Conservation (phyloP, 768 basidiomycete species). For the Hirschioporus abietinus region DNA sequence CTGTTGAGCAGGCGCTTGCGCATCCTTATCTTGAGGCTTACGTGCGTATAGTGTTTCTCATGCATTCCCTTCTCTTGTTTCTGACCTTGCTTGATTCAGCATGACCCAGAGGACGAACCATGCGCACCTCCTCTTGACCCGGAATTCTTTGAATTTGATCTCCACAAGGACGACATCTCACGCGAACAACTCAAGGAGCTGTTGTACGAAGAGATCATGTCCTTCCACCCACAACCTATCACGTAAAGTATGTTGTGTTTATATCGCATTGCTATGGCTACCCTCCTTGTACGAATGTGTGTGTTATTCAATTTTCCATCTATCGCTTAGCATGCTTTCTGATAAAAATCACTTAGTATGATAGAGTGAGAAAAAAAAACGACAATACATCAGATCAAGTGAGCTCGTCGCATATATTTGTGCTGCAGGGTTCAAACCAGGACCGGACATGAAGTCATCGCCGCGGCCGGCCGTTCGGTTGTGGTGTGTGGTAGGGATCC, state of each 20-base stretch:
- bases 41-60: slow-evolving; percentile 37
- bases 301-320: neutral
- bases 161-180: slow-evolving; percentile 94
- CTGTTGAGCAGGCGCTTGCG: slow-evolving; percentile 90
- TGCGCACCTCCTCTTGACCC: slow-evolving; percentile 92
- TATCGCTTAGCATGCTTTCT: neutral
- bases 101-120: slow-evolving; percentile 96
- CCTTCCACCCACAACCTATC: slow-evolving; percentile 68
- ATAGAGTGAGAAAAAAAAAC: neutral
- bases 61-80: slow-evolving; percentile 3
- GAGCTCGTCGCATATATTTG: neutral
- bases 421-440: neutral
- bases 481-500: neutral
- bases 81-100: slow-evolving; percentile 38
- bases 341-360: neutral
- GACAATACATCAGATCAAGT: neutral
- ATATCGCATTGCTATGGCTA: neutral
- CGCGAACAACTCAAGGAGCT: slow-evolving; percentile 94
- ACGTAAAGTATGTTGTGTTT: slow-evolving; percentile 19
- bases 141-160: slow-evolving; percentile 96
- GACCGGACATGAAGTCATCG: neutral
- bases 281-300: neutral
- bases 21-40: slow-evolving; percentile 95
- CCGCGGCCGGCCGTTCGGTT: too few relatives aligned
- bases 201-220: slow-evolving; percentile 91